Base-by-base conservation (phyloP, 163 green algal species). In the Scenedesmus sp. region DNA sequence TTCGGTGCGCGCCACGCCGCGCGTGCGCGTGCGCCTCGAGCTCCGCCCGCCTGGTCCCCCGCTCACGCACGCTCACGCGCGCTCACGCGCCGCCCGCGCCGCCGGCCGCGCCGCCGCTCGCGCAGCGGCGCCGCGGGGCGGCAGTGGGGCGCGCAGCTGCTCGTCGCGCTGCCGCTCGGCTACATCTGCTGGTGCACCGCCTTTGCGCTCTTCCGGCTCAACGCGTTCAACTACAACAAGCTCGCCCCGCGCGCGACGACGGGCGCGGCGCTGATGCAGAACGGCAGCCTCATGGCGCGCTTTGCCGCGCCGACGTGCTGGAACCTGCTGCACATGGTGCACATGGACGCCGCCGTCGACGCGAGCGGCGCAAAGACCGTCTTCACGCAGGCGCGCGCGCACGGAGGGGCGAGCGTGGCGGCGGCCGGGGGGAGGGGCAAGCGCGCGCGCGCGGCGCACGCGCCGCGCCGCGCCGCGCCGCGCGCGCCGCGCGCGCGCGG, bases 171-270 rank as follows among this genome's bases (percentile, higher is more conserved):
- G 57, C 77, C 75, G 0, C 78, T 87, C 77, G 83, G 84, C 24
- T 91, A 91, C 81, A 89, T 91, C 77, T 91, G 85, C 78, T 71
- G 74, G 22, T 87, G 77, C 83, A 85, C 77, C 56, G 90, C 90
- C 71, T 85, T 84, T 45, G 82, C 87, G 34, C 70, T 91, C 31
- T 91, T 91, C 83, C 77, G 78, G 63, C 77, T 89, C 74, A 88
- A 82, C 51, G 86, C 83, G n/a, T 91, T 91, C 71, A 85, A 90
- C 83, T 91, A 91, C 87, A 91, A 91, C 85, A 89, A 88, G 65
- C 87, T 91, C 34, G 58, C 88, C 26, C 78, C 80, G 26, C 63
- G 77, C 18, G 75, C 77, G 29, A 83, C 77, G 45, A 83, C 77
- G 4, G 77, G 87, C 9, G 76, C 77, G 2, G 80, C 82, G 22